A percentile compares a stretch with the other conserved stretches of the same genome.
phyloP scores from a whole-genome alignment of 2,329 filamentous ascomycete genomes.

The Colletotrichum cordylinicola region DNA sequence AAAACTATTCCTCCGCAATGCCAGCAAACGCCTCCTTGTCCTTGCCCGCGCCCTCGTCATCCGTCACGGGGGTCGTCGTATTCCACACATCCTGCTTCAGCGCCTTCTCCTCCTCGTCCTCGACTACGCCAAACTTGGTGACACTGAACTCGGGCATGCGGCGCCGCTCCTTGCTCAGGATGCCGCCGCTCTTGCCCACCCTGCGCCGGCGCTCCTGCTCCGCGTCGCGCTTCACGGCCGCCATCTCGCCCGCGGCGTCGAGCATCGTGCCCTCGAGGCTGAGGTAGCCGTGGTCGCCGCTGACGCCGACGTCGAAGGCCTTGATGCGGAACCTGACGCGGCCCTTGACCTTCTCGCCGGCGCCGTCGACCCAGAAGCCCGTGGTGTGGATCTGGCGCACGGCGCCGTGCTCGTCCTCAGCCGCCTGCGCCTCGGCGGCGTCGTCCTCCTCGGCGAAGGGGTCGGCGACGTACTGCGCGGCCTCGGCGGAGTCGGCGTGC shows the following conservation, averaged over 20 bases:
- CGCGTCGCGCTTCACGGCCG: conserved; percentile 51
- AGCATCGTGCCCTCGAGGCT: conserved; percentile 91
- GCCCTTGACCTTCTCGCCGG: conserved; percentile 73
- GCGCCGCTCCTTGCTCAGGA: conserved; percentile 34
- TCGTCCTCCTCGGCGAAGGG: conserved; percentile 30
- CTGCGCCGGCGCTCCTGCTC: conserved; percentile 52
- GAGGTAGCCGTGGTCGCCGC: conserved; percentile 78
- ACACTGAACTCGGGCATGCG: conserved; percentile 60
- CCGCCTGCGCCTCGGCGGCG: conserved; percentile 44
- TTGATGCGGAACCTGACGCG: conserved; percentile 79
- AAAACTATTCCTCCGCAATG: conserved; percentile 17
- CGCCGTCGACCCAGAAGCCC: conserved; percentile 78
- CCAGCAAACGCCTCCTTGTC: conserved; percentile 13
- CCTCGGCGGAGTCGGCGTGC: conserved; percentile 53
- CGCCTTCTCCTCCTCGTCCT: conserved; percentile 46
- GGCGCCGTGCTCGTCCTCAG: conserved; percentile 58
- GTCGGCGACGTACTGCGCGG: conserved; percentile 41
- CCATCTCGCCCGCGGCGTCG: conserved; percentile 68
- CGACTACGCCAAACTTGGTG: conserved; percentile 57
- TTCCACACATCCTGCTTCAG: conserved; percentile 24
- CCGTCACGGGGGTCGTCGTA: conserved; percentile 17
- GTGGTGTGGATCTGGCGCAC: conserved; percentile 58
- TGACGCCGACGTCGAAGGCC: conserved; percentile 82
- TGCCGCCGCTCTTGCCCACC: conserved; percentile 20
- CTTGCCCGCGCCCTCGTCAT: neutral